Evolutionary conservation across 257 asterid genomes (phyloP).

Genomic region (Solanum virginianum): DNA sequence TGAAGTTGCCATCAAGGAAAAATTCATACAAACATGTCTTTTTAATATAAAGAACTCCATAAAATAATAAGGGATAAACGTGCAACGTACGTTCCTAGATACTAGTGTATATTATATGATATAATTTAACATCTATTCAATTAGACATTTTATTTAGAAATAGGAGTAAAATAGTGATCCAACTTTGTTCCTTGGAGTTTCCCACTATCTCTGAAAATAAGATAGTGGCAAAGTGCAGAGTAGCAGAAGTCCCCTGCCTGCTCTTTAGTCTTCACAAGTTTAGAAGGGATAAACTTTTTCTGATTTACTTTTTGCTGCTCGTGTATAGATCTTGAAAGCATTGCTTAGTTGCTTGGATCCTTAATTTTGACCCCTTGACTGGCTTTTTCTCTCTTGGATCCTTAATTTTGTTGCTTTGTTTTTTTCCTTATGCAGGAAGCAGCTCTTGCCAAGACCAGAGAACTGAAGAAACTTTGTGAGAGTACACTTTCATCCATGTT

Average conservation of each 20-base stretch:
- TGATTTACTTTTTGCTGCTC: neutral
- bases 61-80: too few relatives aligned
- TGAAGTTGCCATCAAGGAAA: too few relatives aligned
- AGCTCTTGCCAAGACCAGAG: conserved; percentile 54
- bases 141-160: too few relatives aligned
- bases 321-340: neutral
- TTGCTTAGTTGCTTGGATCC: too few relatives aligned
- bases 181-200: too few relatives aligned
- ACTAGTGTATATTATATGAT: too few relatives aligned
- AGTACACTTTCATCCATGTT: conserved; percentile 56
- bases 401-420: neutral
- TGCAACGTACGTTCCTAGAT: too few relatives aligned
- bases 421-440: conserved; percentile 43
- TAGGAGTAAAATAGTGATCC: too few relatives aligned
- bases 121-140: too few relatives aligned
- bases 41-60: too few relatives aligned
- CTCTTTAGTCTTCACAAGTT: neutral
- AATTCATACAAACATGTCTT: too few relatives aligned
- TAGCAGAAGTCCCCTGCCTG: neutral
- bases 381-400: neutral
- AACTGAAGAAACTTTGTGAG: conserved; percentile 76
- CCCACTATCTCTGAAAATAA: neutral
- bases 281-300: neutral
- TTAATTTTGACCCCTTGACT: neutral
- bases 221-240: neutral